These are phyloP conservation scores for Chaetomium sp. DNA, from an alignment of 2,329 filamentous ascomycete genomes.

Conservation along the genomic window DNA sequence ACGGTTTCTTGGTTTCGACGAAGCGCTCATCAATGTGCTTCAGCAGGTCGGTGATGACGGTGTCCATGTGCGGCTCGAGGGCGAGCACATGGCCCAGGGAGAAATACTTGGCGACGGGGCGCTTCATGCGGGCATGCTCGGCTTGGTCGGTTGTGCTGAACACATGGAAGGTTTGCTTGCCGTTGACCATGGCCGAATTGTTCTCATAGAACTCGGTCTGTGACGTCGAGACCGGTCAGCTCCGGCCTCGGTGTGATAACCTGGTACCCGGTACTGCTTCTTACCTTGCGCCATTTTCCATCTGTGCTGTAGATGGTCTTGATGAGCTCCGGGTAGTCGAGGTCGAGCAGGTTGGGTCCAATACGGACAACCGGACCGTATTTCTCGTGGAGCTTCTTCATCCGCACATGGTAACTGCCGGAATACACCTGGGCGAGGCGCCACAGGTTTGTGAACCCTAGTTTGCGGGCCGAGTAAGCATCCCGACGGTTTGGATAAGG, in stretches of 20 bases:
- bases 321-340: constrained; percentile 5
- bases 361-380: constrained; percentile 44
- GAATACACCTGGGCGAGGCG: background rate
- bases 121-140: constrained; percentile 42
- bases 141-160: constrained; percentile 43
- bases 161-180: constrained; percentile 3
- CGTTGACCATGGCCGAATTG: constrained; percentile 1
- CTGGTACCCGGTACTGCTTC: background rate
- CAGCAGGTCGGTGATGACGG: constrained; percentile 38
- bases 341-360: constrained; percentile 38
- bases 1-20: constrained; percentile 34
- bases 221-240: background rate
- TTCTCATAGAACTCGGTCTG: constrained; percentile 4
- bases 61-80: constrained; percentile 40
- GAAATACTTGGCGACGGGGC: constrained; percentile 44
- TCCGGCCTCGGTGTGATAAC: background rate
- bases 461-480: background rate
- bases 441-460: constrained; percentile 5
- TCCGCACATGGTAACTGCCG: background rate
- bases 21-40: constrained; percentile 39
- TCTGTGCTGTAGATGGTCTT: constrained; percentile 1
- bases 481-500: background rate
- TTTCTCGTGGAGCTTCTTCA: constrained; percentile 41
- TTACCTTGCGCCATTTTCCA: constrained; percentile 1
- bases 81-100: constrained; percentile 34